phyloP scores from a whole-genome alignment of 1,284 basidiomycete genomes.

The Marasmius oreades region DNA sequence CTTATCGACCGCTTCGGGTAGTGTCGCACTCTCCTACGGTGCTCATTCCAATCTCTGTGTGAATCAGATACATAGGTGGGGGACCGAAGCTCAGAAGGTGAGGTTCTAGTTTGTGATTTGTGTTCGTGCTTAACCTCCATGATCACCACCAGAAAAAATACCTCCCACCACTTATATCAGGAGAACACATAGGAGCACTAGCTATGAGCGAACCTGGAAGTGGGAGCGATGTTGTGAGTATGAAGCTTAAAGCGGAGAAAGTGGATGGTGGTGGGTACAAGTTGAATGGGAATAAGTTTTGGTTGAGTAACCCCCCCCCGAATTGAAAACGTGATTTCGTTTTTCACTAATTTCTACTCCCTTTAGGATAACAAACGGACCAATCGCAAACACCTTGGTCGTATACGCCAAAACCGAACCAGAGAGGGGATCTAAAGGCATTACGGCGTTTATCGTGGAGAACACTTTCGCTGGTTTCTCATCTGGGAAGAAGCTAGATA shows the following conservation, averaged over 20 bases:
- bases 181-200: constrained; percentile 83
- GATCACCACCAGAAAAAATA: constrained; percentile 52
- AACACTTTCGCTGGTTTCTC: constrained; percentile 82
- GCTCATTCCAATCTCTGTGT: constrained; percentile 92
- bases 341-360: not conserved
- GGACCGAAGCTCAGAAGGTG: constrained; percentile 78
- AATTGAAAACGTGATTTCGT: not conserved
- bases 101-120: not conserved
- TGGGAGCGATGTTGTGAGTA: constrained; percentile 92
- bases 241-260: constrained; percentile 80
- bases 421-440: constrained; percentile 78
- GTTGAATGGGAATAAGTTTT: constrained; percentile 91
- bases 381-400: constrained; percentile 84
- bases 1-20: constrained; percentile 85
- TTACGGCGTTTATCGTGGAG: constrained; percentile 92
- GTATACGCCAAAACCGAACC: constrained; percentile 92
- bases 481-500: constrained; percentile 88
- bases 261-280: constrained; percentile 73
- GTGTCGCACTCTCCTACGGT: constrained; percentile 89
- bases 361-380: constrained; percentile 91
- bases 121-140: not conserved
- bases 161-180: constrained; percentile 79
- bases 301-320: constrained; percentile 44
- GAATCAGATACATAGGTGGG: constrained; percentile 88
- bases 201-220: constrained; percentile 93